Evolutionary conservation across 2,329 filamentous ascomycete species (phyloP), one percentile per base, ranked within the genome.

Genomic region (Xylariaceae sp.): DNA sequence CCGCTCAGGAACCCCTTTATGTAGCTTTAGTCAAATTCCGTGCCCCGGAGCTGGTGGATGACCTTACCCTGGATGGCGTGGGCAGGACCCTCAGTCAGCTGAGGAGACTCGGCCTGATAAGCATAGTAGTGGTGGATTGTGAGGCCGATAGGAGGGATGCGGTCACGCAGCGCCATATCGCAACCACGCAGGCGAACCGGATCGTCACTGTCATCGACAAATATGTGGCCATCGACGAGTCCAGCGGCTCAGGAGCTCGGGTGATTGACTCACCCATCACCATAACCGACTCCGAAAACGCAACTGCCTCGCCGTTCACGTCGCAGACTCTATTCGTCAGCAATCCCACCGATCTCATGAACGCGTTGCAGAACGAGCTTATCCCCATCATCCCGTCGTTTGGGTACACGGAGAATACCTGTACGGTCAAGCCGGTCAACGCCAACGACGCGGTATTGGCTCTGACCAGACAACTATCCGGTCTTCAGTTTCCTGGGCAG

Each of bases 21-120:
- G 69, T 94, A 37, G 89, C 92, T 12, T 64, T 98, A 36, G 79
- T 95, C 44, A 94, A 94, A 59, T 68, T 98, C 35, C 76, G 83
- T 33, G 72, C 75, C 27, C 81, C 87, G 0, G 80, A 93, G 47
- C 59, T 68, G 2, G 70, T 93, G 29, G 72, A 84, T 47, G 73
- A 88, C 38, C 60, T 65, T 2, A 83, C 77, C 0, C 55, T 96
- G 9, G 61, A 72, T 29, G 89, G 87, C 1, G 77, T 96, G 37
- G 86, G 82, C 5, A 78, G 81, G 54, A 96, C 92, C 0, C 61
- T 98, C 25, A 80, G 80, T 19, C 90, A 94, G 56, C 75, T 98
- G 31, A 76, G 79, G 24, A 78, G 81, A 33, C 71, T 98, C 11
- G 90, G 92, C 3, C 72, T 98, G 45, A 70, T 77, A 31, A 88